Evolutionary conservation across 352 stramenopile genomes (phyloP).

Genomic region (Phytophthora hybrid): DNA sequence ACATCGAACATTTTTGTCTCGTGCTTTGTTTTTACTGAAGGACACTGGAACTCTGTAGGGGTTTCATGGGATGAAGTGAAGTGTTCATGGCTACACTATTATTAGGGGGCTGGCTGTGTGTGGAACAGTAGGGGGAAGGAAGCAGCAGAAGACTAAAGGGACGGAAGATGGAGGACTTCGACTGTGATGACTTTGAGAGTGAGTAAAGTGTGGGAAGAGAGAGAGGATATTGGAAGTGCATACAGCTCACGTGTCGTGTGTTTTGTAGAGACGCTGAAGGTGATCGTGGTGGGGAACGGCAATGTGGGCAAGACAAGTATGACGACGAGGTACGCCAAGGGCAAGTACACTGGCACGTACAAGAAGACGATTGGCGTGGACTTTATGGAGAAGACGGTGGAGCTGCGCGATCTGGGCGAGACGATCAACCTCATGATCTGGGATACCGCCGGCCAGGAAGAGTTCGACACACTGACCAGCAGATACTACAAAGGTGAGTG

Average conservation of each 20-base stretch:
- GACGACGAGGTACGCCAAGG: constrained; percentile 82
- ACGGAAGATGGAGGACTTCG: constrained; percentile 52
- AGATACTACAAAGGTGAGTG: constrained; percentile 75
- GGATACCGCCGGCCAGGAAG: constrained; percentile 83
- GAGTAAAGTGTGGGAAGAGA: constrained; percentile 6
- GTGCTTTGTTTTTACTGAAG: background rate
- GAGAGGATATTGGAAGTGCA: background rate
- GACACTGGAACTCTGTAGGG: background rate
- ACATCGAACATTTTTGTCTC: background rate
- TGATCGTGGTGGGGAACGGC: constrained; percentile 86
- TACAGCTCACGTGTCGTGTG: constrained; percentile 5
- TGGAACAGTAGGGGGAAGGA: constrained; percentile 6
- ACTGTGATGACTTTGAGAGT: constrained; percentile 85
- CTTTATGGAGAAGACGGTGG: constrained; percentile 85
- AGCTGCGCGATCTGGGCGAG: constrained; percentile 66
- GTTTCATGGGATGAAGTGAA: constrained; percentile 13
- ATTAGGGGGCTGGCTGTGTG: background rate
- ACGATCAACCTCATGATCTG: constrained; percentile 85
- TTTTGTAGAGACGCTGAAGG: constrained; percentile 74
- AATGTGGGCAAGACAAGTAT: constrained; percentile 89
- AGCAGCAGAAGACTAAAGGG: background rate
- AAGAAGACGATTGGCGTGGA: constrained; percentile 89
- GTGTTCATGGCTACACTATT: constrained; percentile 11
- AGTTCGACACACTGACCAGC: constrained; percentile 83
- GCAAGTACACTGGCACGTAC: constrained; percentile 82